Evolutionary conservation across 2,329 filamentous ascomycete genomes (phyloP).

Genomic region (Ascochyta lentis): DNA sequence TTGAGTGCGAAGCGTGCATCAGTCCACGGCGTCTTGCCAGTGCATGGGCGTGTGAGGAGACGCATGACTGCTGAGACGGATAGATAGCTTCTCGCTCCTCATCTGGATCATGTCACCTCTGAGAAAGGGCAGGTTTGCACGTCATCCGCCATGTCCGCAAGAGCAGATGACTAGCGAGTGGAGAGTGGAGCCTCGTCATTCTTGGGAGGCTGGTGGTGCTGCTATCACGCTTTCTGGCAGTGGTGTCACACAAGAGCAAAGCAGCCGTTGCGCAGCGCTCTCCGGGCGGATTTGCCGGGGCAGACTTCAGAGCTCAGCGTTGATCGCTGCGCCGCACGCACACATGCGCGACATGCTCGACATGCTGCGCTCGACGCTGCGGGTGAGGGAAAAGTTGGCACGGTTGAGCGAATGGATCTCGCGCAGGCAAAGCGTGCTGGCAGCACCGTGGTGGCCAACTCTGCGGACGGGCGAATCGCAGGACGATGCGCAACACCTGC

Average conservation of each 20-base stretch:
- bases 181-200: conserved; percentile 29
- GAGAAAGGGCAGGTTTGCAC: conserved; percentile 37
- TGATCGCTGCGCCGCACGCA: conserved; percentile 6
- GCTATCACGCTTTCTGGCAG: conserved; percentile 22
- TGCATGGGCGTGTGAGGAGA: conserved; percentile 20
- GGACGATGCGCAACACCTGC: conserved; percentile 27
- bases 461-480: conserved; percentile 26
- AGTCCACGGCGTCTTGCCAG: conserved; percentile 8
- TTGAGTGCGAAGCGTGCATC: conserved; percentile 9
- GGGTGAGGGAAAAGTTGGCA: conserved; percentile 11
- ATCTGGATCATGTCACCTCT: conserved; percentile 24
- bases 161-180: conserved; percentile 42
- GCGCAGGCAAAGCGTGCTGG: conserved; percentile 16
- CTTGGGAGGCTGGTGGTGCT: conserved; percentile 24
- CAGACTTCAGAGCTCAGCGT: not conserved
- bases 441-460: conserved; percentile 29
- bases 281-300: not conserved
- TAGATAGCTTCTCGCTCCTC: conserved; percentile 28
- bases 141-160: conserved; percentile 40
- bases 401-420: conserved; percentile 24
- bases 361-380: conserved; percentile 6
- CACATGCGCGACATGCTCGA: conserved; percentile 9
- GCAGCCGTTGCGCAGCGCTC: not conserved
- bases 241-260: conserved; percentile 22
- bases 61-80: conserved; percentile 45